Evolutionary conservation across 2,329 filamentous ascomycete genomes (phyloP), one percentile per base, ranked within the genome.

Genomic region (Polychaeton citri): DNA sequence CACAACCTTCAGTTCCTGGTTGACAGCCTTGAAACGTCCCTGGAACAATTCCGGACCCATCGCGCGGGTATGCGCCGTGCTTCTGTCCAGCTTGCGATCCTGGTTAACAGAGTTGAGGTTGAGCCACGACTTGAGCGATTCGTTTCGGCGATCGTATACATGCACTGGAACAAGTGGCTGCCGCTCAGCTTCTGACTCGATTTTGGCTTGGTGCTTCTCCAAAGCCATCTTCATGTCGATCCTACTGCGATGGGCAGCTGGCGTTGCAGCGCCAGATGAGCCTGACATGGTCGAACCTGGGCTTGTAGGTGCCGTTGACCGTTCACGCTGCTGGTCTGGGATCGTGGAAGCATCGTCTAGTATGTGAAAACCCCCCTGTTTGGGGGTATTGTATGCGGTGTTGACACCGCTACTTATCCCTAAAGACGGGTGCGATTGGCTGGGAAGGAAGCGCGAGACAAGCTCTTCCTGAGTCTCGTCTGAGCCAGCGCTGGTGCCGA

Each of bases 11-110:
- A 56, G 38, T 39, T 56, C 53, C 5, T 47, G 52, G 38, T 54
- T 51, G 17, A 55, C 45, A 19, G 51, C 53, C 33, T 50, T 47
- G 43, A 56, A 56, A 26, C 53, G 43, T 19, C 53, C 53, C 36
- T 54, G 51, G 41, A 56, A 56, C 16, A 53, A 48, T 34, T 54
- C 52, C 6, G 53, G 49, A 10, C 51, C 49, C 30, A 55, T 41
- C 7, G 21, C 26, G 20, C 20, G 19, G 16, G 12, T 26, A 9
- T 19, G 15, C 28, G 28, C 28, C 17, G 19, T 9, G 18, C 13
- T 35, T 36, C 13, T 42, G 33, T 24, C 36, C 26, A 16, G 40
- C 37, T 16, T 36, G 24, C 38, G 32, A 18, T 36, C 34, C 9
- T 32, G 30, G 16, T n/a, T 17, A 5, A 19, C 9, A 4, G 35